These are phyloP conservation scores for Komagataea norvegica DNA, from an alignment of 1,139 yeast species.

Conservation along the genomic window DNA sequence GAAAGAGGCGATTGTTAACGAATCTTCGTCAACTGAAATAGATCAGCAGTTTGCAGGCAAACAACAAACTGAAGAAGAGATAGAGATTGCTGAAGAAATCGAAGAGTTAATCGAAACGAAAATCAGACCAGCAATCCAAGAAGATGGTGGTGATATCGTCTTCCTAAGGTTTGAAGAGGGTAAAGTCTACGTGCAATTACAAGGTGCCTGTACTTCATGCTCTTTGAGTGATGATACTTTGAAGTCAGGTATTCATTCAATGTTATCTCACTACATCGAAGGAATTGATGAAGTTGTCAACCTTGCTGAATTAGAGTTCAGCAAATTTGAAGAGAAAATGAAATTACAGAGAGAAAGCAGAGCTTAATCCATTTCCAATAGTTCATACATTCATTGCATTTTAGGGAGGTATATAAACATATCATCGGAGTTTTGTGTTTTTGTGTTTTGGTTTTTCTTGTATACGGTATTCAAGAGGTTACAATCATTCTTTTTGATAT, in stretches of 20 bases:
- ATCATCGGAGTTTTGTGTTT: not conserved
- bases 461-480: not conserved
- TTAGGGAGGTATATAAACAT: too few species aligned
- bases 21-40: slow-evolving; percentile 27
- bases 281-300: slow-evolving; percentile 63
- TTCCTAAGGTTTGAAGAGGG: slow-evolving; percentile 64
- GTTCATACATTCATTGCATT: not conserved
- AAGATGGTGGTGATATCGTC: slow-evolving; percentile 81
- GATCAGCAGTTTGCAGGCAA: slow-evolving; percentile 1
- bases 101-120: slow-evolving; percentile 91
- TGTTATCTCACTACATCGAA: slow-evolving; percentile 75
- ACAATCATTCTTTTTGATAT: slow-evolving; percentile 3
- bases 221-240: slow-evolving; percentile 72
- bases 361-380: slow-evolving; percentile 6
- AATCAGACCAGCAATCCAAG: slow-evolving; percentile 90
- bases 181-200: slow-evolving; percentile 60
- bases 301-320: slow-evolving; percentile 26
- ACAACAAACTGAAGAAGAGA: slow-evolving; percentile 33
- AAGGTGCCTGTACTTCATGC: slow-evolving; percentile 80
- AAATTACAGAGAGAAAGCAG: slow-evolving; percentile 19
- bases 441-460: slow-evolving; percentile 1
- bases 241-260: slow-evolving; percentile 75
- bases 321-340: slow-evolving; percentile 26
- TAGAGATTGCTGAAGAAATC: slow-evolving; percentile 73
- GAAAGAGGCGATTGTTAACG: slow-evolving; percentile 57